Conservation (phyloP, 2,329 filamentous ascomycete genomes). For the Lasiodiplodia gonubiensis region DNA sequence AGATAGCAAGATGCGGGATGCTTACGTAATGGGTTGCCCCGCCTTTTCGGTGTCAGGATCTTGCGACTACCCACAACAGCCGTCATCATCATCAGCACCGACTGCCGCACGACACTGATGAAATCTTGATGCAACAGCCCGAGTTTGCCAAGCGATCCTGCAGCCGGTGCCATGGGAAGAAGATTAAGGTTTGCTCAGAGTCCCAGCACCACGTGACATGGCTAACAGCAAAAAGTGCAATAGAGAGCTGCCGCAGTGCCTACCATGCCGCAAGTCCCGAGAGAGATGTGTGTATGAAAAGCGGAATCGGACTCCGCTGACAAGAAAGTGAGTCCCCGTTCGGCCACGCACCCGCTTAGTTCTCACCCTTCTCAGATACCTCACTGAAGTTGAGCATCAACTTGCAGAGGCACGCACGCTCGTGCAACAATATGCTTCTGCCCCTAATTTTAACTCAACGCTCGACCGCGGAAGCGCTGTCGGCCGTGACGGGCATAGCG, state of each 20-base stretch:
- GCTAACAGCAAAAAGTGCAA: conserved; percentile 2
- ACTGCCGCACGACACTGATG: neutral
- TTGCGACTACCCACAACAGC: neutral
- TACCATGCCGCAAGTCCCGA: neutral
- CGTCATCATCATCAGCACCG: neutral
- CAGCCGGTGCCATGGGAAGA: conserved; percentile 23
- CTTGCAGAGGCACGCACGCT: conserved; percentile 16
- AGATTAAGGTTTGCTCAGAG: conserved; percentile 3
- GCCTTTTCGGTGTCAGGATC: neutral
- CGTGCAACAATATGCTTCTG: conserved; percentile 10
- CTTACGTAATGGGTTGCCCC: neutral
- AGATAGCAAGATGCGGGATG: no score
- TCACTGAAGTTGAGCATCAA: conserved; percentile 23
- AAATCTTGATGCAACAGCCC: conserved; percentile 11
- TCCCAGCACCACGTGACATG: conserved; percentile 3
- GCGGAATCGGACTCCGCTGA: conserved; percentile 6
- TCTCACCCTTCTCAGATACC: conserved; percentile 4
- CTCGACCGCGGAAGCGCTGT: neutral
- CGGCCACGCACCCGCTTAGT: no score
- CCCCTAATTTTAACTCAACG: neutral
- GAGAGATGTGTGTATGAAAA: conserved; percentile 17
- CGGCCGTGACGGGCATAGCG: neutral
- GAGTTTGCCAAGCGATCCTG: conserved; percentile 18
- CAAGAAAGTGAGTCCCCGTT: neutral
- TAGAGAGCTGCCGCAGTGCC: conserved; percentile 10